These are phyloP conservation scores for Taphrina sp. DNA, from an alignment of 1,139 yeast genomes.

Conservation along the genomic window DNA sequence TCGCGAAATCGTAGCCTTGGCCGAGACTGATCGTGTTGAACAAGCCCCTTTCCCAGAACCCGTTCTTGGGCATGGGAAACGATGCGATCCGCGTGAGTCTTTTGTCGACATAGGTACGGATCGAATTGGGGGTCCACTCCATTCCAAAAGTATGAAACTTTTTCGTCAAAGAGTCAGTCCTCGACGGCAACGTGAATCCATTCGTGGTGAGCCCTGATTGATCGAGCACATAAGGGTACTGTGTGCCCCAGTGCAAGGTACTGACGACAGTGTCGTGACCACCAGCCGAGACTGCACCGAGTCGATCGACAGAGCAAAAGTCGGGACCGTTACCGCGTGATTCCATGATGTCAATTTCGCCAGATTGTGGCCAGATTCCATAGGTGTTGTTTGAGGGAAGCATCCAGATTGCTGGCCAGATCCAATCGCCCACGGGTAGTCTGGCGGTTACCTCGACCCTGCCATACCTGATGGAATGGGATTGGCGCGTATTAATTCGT, in stretches of 20 bases:
- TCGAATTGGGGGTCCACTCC: slow-evolving; percentile 37
- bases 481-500: slow-evolving; percentile 34
- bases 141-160: slow-evolving; percentile 36
- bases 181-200: slow-evolving; percentile 33
- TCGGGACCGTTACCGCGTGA: slow-evolving; percentile 37
- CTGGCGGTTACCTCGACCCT: slow-evolving; percentile 36
- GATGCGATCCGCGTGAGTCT: slow-evolving; percentile 35
- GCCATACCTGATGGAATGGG: slow-evolving; percentile 34
- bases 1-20: slow-evolving; percentile 14
- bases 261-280: slow-evolving; percentile 35
- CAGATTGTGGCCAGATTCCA: slow-evolving; percentile 38
- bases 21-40: slow-evolving; percentile 30
- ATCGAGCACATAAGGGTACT: slow-evolving; percentile 24
- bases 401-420: slow-evolving; percentile 39
- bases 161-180: slow-evolving; percentile 18
- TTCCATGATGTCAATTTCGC: slow-evolving; percentile 38
- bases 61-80: slow-evolving; percentile 21
- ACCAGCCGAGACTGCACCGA: slow-evolving; percentile 1
- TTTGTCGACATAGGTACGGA: slow-evolving; percentile 37
- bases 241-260: slow-evolving; percentile 37
- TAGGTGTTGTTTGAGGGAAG: slow-evolving; percentile 35
- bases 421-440: slow-evolving; percentile 38
- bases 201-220: slow-evolving; percentile 33
- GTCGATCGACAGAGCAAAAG: slow-evolving; percentile 31
- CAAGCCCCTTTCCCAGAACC: slow-evolving; percentile 35